Base-by-base conservation (phyloP, 495 filamentous ascomycete species). In the Xylaria sp. region DNA sequence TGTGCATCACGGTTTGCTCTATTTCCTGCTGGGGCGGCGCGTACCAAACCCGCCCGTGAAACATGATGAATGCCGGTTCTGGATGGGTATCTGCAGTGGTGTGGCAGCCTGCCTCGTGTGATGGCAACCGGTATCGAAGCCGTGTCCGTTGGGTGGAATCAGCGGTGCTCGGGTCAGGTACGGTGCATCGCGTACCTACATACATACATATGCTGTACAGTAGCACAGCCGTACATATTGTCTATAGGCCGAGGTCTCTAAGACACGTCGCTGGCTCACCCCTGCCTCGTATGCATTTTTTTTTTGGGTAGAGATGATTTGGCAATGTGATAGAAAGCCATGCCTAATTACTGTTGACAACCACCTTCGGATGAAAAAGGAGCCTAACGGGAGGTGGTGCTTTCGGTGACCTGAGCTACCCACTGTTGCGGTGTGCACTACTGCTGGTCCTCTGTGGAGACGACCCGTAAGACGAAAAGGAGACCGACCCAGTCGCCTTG, bases 21-120 rank as follows among this genome's bases (percentile, higher is more conserved):
- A 53, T 53, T 71, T 68, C 71, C 73, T 52, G 64, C 74, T 74
- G 73, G 66, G 71, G 69, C 63, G 41, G 67, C 64, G 71, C 55
- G 72, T 53, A 62, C 41, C 61, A 69, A 57, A 70, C 48, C 73
- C 73, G 72, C 69, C 67, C 19, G 59, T 78, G 72, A 75, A 75
- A 73, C 72, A 69, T 72, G 71, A 44, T 66, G 68, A 58, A 44
- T 67, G 58, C 71, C 72, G 61, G 14, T 58, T 41, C 35, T 71
- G 46, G 63, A 69, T 75, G 74, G 76, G 71, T 77, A 74, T 76
- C 76, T 76, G 73, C 73, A 78, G 71, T 69, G 73, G 74, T 69
- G 66, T 50, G 31, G 55, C 15, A 2, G 58, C 55, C 21, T 52
- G 46, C 43, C 44, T 55, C 41, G 68, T 62, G 57, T 69, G 67